phyloP scores from a whole-genome alignment of 2,329 filamentous ascomycete genomes.

The Thelonectria blattea region DNA sequence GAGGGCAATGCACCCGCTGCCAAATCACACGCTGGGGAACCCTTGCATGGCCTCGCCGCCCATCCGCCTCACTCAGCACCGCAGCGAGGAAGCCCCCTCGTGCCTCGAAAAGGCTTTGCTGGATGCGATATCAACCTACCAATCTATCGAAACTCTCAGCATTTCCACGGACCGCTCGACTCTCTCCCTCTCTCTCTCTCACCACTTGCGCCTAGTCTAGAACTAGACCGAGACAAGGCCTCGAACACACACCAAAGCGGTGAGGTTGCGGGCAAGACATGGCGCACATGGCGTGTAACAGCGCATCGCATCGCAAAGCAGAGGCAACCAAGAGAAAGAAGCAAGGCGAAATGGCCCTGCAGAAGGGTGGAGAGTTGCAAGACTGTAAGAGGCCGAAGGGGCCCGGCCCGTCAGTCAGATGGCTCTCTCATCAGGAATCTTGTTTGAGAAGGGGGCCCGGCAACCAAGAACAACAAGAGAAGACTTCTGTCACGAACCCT shows the following conservation, averaged over 20 bases:
- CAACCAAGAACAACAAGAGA: background rate
- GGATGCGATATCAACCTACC: background rate
- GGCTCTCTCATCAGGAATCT: background rate
- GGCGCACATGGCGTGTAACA: slow-evolving; percentile 17
- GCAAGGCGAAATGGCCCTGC: slow-evolving; percentile 17
- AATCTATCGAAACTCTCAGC: background rate
- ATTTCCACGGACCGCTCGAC: slow-evolving; percentile 10
- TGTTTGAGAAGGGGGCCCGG: slow-evolving; percentile 5
- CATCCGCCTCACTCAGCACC: background rate
- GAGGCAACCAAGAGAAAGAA: slow-evolving; percentile 1
- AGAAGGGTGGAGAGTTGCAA: background rate
- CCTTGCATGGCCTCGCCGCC: slow-evolving; percentile 32
- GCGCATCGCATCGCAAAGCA: slow-evolving; percentile 7
- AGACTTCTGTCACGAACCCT: slow-evolving; percentile 8
- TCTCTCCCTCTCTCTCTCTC: too few species aligned
- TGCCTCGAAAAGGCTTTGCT: too few species aligned
- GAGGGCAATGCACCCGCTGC: slow-evolving; percentile 13
- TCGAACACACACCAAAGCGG: slow-evolving; percentile 10
- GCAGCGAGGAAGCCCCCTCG: background rate
- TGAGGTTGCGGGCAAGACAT: slow-evolving; percentile 4
- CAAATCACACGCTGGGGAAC: slow-evolving; percentile 37
- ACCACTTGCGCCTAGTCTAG: slow-evolving; percentile 7
- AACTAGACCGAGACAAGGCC: background rate
- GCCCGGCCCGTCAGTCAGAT: background rate
- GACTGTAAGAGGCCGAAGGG: slow-evolving; percentile 6